Evolutionary conservation across 345 rosid species (phyloP).

Genomic region (Reutealis trisperma): DNA sequence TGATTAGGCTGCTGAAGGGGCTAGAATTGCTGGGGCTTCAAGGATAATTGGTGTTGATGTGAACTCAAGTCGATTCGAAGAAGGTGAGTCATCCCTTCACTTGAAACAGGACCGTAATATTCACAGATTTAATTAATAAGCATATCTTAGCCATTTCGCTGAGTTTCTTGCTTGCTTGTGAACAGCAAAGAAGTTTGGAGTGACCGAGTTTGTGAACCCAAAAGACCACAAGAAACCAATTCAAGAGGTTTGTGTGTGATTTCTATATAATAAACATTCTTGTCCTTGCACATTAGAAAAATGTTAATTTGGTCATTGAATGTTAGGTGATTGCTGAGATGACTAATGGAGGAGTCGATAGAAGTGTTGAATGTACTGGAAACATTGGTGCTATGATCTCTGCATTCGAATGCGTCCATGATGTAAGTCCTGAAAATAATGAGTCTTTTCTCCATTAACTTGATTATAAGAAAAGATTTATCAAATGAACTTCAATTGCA

Average conservation of each 20-base stretch:
- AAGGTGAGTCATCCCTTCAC: constrained; percentile 4
- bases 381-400: constrained; percentile 44
- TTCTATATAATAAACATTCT: no score
- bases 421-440: constrained; percentile 20
- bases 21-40: constrained; percentile 40
- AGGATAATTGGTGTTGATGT: constrained; percentile 49
- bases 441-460: no score
- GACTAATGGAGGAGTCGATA: constrained; percentile 53
- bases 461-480: no score
- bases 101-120: no score
- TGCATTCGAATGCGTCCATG: constrained; percentile 50
- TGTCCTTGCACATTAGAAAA: no score
- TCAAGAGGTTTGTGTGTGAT: constrained; percentile 19
- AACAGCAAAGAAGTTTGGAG: constrained; percentile 24
- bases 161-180: neutral
- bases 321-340: constrained; percentile 46
- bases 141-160: no score
- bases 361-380: constrained; percentile 52
- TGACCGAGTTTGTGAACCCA: constrained; percentile 39
- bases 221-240: constrained; percentile 27
- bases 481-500: no score
- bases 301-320: no score
- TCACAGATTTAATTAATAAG: no score
- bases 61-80: constrained; percentile 29
- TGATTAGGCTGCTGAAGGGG: constrained; percentile 42